Evolutionary conservation across 768 basidiomycete species (phyloP), one percentile per base, ranked within the genome.

Genomic region (Amanita subjunquillea): DNA sequence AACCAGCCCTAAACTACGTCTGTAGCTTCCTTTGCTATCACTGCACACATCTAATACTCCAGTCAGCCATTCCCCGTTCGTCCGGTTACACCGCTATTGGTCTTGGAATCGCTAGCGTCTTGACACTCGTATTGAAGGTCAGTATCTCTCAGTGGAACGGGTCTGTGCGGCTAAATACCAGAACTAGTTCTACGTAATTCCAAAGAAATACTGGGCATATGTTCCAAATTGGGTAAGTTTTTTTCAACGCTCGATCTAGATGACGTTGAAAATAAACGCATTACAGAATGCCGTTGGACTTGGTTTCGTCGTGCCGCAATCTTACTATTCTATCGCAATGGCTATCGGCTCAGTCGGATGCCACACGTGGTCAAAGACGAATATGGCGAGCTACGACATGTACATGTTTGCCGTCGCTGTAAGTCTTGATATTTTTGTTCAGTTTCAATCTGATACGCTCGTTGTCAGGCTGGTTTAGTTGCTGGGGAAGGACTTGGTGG

Each of bases 401-500:
- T 79, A 79, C 63, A 78, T 78, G 72, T 81, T 79, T 58, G 72
- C 77, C 29, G 54, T 78, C 56, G 67, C 78, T 47, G 75, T 75
- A 48, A 45, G 67, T 60, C 4, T n/a, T 8, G 9, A 22, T 36
- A 4, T n/a, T 17, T 8, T 15, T n/a, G 13, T 13, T 12, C 23
- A 34, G 1, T 42, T 25, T 29, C 40, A 17, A 22, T 46, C 54
- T 34, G 4, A 23, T 15, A 23, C 10, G 38, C 8, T 34, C 17
- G 42, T 29, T 34, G 10, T 4, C 41, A 64, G 67, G 71, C 74
- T 43, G 79, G 79, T 58, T 64, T 78, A 54, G 66, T 81, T 32
- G 77, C 79, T 34, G 79, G 79, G 25, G 79, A 81, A 56, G 80
- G 80, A 64, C 67, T 82, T 32, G 80, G 78, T 27, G 80, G 79